Conservation (phyloP, 2,329 filamentous ascomycete genomes). For the Stenocarpella maydis region DNA sequence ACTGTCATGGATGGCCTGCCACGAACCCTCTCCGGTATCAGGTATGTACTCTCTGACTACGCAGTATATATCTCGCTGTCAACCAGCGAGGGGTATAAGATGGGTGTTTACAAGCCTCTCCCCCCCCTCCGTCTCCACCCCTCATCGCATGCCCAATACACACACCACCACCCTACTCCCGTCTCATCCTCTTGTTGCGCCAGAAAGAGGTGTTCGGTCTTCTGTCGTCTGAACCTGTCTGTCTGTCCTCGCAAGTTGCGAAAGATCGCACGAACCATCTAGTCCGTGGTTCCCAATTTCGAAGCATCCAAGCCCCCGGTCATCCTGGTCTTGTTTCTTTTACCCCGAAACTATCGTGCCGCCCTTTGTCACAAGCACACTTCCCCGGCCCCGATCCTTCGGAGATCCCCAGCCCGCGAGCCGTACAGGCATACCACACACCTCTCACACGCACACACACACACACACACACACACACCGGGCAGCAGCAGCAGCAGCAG, state of each 20-base stretch:
- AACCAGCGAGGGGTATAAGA: conserved; percentile 3
- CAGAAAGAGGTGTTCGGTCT: background rate
- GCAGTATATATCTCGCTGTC: background rate
- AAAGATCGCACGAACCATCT: conserved; percentile 4
- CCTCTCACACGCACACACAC: background rate
- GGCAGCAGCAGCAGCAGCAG: background rate
- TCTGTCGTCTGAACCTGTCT: background rate
- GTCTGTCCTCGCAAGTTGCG: background rate
- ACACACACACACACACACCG: background rate
- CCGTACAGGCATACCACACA: background rate
- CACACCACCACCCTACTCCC: background rate
- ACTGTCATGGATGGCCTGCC: background rate
- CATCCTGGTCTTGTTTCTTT: background rate
- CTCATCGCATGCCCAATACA: background rate
- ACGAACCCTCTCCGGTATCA: background rate
- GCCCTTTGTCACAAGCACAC: background rate
- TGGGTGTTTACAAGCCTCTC: conserved; percentile 4
- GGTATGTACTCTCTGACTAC: background rate
- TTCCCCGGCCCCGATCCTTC: conserved; percentile 21
- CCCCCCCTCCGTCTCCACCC: background rate
- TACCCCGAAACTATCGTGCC: background rate
- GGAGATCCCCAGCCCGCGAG: conserved; percentile 33
- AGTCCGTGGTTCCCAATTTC: background rate
- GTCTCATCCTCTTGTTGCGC: background rate
- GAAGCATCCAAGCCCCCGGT: background rate